phyloP scores from a whole-genome alignment of 305 asterid species.

The Solanum hybrid region DNA sequence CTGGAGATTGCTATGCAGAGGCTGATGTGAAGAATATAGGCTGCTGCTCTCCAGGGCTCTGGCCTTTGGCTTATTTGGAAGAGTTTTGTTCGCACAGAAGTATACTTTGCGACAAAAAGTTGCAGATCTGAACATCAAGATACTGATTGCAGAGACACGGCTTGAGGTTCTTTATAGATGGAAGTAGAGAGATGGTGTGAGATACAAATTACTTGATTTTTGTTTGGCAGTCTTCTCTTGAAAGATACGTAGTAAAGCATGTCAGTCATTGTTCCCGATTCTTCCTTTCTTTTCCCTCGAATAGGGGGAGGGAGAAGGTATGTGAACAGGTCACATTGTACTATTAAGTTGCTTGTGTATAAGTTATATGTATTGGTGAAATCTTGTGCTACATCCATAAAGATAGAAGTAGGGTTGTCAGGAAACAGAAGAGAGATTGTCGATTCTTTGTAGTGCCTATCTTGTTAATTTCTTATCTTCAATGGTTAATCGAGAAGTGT shows the following conservation, averaged over 20 bases:
- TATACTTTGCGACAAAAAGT: neutral
- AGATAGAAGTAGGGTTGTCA: neutral
- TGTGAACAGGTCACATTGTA: slow-evolving; percentile 5
- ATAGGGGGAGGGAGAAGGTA: neutral
- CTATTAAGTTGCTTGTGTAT: slow-evolving; percentile 20
- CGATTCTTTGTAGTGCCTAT: neutral
- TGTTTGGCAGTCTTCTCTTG: slow-evolving; percentile 11
- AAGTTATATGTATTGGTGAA: slow-evolving; percentile 9
- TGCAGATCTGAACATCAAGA: neutral
- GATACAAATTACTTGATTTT: neutral
- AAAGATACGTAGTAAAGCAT: slow-evolving; percentile 11
- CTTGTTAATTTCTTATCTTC: neutral
- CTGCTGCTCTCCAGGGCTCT: neutral
- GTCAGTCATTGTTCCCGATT: neutral
- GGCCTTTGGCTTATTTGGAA: neutral
- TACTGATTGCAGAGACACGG: neutral
- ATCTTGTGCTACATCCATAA: neutral
- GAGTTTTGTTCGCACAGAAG: neutral
- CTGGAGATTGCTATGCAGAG: neutral
- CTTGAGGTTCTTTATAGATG: neutral
- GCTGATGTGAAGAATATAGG: neutral
- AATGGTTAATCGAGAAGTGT: neutral
- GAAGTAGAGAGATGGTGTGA: neutral
- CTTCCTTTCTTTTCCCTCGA: neutral
- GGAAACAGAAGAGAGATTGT: neutral